These are phyloP conservation scores for Gnomoniopsis smithogilvyi DNA, from an alignment of 2,329 filamentous ascomycete genomes.

Conservation along the genomic window DNA sequence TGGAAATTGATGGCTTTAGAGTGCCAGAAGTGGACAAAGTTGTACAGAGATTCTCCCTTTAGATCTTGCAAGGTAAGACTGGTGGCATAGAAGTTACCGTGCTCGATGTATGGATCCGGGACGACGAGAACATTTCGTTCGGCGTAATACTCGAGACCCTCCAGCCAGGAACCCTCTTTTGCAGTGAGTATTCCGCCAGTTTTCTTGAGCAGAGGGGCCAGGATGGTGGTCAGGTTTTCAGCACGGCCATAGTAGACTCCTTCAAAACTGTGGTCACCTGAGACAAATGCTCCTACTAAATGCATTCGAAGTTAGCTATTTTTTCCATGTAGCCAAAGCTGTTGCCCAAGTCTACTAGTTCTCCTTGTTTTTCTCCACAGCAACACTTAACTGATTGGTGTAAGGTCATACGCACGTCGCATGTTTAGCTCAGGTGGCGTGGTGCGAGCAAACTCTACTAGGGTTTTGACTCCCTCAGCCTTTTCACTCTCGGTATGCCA, in stretches of 20 bases:
- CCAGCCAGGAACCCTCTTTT: slow-evolving; percentile 27
- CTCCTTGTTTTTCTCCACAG: neutral
- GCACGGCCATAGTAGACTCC: slow-evolving; percentile 28
- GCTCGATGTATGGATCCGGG: slow-evolving; percentile 24
- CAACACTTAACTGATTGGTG: too few relatives aligned
- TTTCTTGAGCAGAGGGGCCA: slow-evolving; percentile 1
- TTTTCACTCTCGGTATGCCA: slow-evolving; percentile 27
- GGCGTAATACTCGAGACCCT: slow-evolving; percentile 30
- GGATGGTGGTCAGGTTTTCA: neutral
- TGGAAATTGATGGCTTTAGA: slow-evolving; percentile 22
- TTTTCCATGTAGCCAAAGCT: neutral
- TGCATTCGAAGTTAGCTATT: neutral
- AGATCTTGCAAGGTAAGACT: slow-evolving; percentile 37
- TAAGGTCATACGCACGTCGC: slow-evolving; percentile 31
- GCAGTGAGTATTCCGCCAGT: slow-evolving; percentile 4
- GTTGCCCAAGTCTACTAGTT: neutral
- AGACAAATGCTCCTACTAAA: slow-evolving; percentile 34
- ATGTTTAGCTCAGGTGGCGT: slow-evolving; percentile 41
- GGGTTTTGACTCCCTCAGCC: slow-evolving; percentile 24
- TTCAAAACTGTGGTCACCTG: slow-evolving; percentile 31
- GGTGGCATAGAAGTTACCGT: slow-evolving; percentile 41
- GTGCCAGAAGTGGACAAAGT: slow-evolving; percentile 37
- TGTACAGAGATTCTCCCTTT: slow-evolving; percentile 30
- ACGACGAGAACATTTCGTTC: slow-evolving; percentile 20
- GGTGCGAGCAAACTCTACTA: slow-evolving; percentile 28